Percentiles rank a stretch among this genome's conserved stretches.
These are phyloP conservation scores for Talaromyces sp. DNA, from an alignment of 2,329 filamentous ascomycete genomes.

Conservation along the genomic window DNA sequence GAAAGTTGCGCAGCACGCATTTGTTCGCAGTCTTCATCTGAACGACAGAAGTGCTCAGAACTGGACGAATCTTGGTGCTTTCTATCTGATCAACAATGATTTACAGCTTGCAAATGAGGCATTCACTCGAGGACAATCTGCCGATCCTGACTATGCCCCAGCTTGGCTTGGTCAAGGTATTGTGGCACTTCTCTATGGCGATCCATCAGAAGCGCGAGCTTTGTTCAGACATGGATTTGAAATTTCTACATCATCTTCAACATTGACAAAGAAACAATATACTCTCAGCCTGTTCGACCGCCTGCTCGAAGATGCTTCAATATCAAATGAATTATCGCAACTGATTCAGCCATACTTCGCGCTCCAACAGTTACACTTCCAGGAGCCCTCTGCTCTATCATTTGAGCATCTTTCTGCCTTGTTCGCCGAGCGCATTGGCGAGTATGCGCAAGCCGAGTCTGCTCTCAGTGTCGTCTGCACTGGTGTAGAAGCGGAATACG, in stretches of 20 bases:
- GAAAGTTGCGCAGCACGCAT: conserved; percentile 85
- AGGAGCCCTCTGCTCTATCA: conserved; percentile 67
- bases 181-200: conserved; percentile 72
- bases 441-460: conserved; percentile 61
- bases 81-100: conserved; percentile 83
- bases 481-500: conserved; percentile 75
- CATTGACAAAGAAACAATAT: conserved; percentile 74
- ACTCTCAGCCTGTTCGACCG: conserved; percentile 79
- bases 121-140: conserved; percentile 87
- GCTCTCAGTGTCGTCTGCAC: conserved; percentile 66
- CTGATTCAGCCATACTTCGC: conserved; percentile 87
- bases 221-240: conserved; percentile 94
- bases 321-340: conserved; percentile 53
- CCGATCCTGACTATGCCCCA: conserved; percentile 87
- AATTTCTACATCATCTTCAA: conserved; percentile 74
- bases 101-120: conserved; percentile 80
- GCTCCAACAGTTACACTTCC: conserved; percentile 72
- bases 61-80: conserved; percentile 86
- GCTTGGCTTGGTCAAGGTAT: conserved; percentile 94
- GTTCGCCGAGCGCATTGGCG: conserved; percentile 75
- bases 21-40: conserved; percentile 86
- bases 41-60: conserved; percentile 80
- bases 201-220: conserved; percentile 71
- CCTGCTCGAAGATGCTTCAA: conserved; percentile 57
- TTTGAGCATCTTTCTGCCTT: conserved; percentile 76